Conservation (phyloP, 2,329 filamentous ascomycete species). For the Xenoacremonium recifei region DNA sequence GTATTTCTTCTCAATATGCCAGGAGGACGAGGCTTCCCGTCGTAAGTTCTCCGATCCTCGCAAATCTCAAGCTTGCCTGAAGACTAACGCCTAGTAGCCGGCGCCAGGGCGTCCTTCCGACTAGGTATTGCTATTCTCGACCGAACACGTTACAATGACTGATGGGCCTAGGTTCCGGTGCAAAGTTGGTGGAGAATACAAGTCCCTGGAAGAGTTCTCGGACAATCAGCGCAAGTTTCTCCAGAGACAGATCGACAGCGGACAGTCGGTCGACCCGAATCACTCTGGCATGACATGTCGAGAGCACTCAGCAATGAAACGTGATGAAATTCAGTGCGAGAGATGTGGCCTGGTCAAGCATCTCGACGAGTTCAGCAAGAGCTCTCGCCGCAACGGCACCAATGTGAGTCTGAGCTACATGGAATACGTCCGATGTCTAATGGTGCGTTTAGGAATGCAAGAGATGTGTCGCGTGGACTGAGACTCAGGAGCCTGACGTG, state of each 20-base stretch:
- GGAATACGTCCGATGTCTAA: conserved; percentile 5
- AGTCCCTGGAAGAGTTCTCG: conserved; percentile 30
- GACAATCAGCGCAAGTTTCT: conserved; percentile 29
- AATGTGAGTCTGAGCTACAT: conserved; percentile 26
- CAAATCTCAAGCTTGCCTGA: no score
- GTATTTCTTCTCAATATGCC: no score
- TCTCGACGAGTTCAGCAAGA: conserved; percentile 30
- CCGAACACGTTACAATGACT: no score
- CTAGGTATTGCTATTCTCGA: conserved; percentile 6
- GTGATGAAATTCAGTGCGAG: conserved; percentile 29
- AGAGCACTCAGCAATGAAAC: conserved; percentile 27
- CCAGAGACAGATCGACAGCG: conserved; percentile 10
- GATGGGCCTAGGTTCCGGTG: conserved; percentile 33
- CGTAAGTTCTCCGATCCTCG: no score
- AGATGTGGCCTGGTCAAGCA: conserved; percentile 29
- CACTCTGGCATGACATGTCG: conserved; percentile 37
- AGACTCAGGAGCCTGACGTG: conserved; percentile 34
- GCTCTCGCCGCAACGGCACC: conserved; percentile 23
- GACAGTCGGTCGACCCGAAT: conserved; percentile 21
- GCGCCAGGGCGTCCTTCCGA: no score
- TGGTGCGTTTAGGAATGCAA: conserved; percentile 29
- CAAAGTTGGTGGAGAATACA: conserved; percentile 37
- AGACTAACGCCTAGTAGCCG: no score
- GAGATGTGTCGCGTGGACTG: conserved; percentile 34
- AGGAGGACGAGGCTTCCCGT: no score